Conservation (phyloP, 2,329 filamentous ascomycete genomes). For the Hypoxylon sp. region DNA sequence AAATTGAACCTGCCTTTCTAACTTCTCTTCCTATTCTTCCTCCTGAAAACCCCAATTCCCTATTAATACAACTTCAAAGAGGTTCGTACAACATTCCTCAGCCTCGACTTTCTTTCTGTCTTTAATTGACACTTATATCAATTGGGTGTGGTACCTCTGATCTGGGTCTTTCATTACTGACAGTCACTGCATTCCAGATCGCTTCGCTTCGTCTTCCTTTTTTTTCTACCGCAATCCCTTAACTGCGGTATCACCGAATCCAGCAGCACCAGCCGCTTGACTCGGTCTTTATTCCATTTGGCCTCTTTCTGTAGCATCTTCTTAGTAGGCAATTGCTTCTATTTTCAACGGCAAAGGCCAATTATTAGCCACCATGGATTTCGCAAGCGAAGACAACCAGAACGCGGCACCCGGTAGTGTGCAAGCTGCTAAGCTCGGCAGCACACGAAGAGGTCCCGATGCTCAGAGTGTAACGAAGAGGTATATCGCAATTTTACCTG, state of each 20-base stretch:
- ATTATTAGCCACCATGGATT: conserved; percentile 62
- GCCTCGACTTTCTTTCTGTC: conserved; percentile 36
- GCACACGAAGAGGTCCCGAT: conserved; percentile 71
- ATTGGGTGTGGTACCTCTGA: conserved; percentile 29
- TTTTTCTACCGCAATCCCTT: conserved; percentile 41
- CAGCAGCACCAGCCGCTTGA: conserved; percentile 31
- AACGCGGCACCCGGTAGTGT: conserved; percentile 75
- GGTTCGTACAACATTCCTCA: conserved; percentile 43
- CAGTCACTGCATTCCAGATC: conserved; percentile 48
- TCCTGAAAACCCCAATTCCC: conserved; percentile 20
- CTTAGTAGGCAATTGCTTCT: neutral
- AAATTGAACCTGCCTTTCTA: conserved; percentile 30
- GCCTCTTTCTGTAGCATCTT: neutral
- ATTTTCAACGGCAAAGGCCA: conserved; percentile 12
- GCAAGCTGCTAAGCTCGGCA: conserved; percentile 73
- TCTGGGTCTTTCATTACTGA: conserved; percentile 45
- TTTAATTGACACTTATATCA: conserved; percentile 31
- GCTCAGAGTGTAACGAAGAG: conserved; percentile 84
- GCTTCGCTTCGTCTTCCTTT: conserved; percentile 35
- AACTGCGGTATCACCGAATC: conserved; percentile 35
- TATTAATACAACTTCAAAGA: conserved; percentile 36
- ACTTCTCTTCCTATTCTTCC: conserved; percentile 9
- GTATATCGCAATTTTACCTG: conserved; percentile 60
- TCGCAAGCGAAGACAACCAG: conserved; percentile 73
- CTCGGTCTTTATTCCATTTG: conserved; percentile 35